A percentile compares a stretch with the other conserved stretches of the same genome.
Conservation (phyloP, 306 rosid genomes). For the Corylus americana region DNA sequence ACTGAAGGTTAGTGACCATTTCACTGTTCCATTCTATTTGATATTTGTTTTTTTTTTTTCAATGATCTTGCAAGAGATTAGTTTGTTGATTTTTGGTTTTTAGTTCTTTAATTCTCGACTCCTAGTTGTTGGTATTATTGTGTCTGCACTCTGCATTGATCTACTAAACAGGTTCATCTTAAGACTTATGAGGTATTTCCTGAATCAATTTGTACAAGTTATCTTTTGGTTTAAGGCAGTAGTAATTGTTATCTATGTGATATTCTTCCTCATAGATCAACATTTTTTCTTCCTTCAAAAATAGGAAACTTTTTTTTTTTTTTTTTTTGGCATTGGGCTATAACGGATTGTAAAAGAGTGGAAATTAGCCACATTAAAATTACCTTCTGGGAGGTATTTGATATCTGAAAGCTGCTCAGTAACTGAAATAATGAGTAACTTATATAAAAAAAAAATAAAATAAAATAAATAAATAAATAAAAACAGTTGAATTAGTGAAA, state of each 20-base stretch:
- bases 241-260: not conserved
- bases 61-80: not conserved
- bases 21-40: not conserved
- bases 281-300: not conserved
- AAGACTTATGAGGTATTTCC: not conserved
- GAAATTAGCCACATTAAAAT: not conserved
- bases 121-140: not conserved
- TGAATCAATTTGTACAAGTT: not conserved
- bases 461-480: not conserved
- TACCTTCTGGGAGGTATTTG: not conserved
- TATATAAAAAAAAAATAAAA: too few species aligned
- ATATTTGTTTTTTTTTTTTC: not conserved
- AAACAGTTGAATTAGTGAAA: not conserved
- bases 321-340: not conserved
- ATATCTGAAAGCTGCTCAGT: not conserved
- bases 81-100: not conserved
- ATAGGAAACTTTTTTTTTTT: not conserved
- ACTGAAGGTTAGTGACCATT: slow-evolving; percentile 47
- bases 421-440: not conserved
- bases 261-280: not conserved
- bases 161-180: not conserved
- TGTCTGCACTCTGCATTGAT: not conserved
- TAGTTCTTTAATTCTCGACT: not conserved
- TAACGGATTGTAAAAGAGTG: not conserved
- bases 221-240: not conserved